These are phyloP conservation scores for Zasmidium angulare DNA, from an alignment of 2,329 filamentous ascomycete genomes.

Conservation along the genomic window DNA sequence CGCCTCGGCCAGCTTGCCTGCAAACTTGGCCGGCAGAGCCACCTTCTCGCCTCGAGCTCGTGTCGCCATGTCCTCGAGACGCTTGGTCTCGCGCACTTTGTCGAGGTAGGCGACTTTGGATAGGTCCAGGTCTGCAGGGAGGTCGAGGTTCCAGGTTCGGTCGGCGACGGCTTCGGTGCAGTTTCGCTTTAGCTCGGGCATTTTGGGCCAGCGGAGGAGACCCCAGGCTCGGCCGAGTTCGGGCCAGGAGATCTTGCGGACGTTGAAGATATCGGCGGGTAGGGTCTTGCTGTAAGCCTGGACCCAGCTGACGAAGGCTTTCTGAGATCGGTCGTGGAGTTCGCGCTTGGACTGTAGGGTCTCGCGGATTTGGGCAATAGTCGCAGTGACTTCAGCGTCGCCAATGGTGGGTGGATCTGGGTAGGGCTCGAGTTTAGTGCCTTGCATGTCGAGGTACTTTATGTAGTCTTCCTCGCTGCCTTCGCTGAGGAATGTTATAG, in stretches of 20 bases:
- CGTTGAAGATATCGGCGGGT: slow-evolving; percentile 85
- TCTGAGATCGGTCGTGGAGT: slow-evolving; percentile 83
- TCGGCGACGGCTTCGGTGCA: slow-evolving; percentile 40
- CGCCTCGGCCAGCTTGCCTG: slow-evolving; percentile 30
- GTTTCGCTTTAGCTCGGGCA: slow-evolving; percentile 71
- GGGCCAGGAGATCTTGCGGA: slow-evolving; percentile 79
- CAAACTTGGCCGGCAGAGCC: slow-evolving; percentile 26
- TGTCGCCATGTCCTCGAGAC: slow-evolving; percentile 38
- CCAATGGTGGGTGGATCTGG: slow-evolving; percentile 49
- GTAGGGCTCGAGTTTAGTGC: slow-evolving; percentile 33
- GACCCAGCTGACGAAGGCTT: slow-evolving; percentile 91
- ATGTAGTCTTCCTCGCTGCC: slow-evolving; percentile 89
- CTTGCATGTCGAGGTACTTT: slow-evolving; percentile 64
- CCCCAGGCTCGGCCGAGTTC: slow-evolving; percentile 83
- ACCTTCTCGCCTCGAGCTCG: slow-evolving; percentile 28
- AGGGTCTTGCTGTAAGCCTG: slow-evolving; percentile 89
- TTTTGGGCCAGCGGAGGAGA: slow-evolving; percentile 80
- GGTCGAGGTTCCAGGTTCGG: slow-evolving; percentile 39
- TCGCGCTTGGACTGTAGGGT: slow-evolving; percentile 61
- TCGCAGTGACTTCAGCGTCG: slow-evolving; percentile 59
- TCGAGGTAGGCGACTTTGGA: slow-evolving; percentile 46
- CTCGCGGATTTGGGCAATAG: slow-evolving; percentile 62
- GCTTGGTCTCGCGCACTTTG: slow-evolving; percentile 43
- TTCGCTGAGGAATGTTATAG: slow-evolving; percentile 80
- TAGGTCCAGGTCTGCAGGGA: slow-evolving; percentile 38